A percentile compares a stretch with the other conserved stretches of the same genome.
Evolutionary conservation across 2,329 filamentous ascomycete species (phyloP).

Genomic region (Diatrype stigma): DNA sequence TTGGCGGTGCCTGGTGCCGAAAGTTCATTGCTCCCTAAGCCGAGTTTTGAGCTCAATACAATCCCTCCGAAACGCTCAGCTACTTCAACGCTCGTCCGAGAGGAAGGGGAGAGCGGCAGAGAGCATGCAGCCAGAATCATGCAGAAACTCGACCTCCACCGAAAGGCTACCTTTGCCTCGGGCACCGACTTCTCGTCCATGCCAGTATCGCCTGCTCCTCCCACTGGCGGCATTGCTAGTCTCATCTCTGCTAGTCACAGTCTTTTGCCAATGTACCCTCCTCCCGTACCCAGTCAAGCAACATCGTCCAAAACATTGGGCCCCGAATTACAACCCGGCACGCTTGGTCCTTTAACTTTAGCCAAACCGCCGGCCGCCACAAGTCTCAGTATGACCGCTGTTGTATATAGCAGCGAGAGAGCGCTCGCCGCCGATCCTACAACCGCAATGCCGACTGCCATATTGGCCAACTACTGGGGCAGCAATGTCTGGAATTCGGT

Average conservation of each 20-base stretch:
- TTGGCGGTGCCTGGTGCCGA: conserved; percentile 64
- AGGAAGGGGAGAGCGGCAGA: conserved; percentile 70
- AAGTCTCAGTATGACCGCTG: conserved; percentile 79
- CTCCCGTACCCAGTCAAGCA: conserved; percentile 20
- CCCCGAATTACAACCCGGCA: conserved; percentile 50
- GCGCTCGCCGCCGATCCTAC: conserved; percentile 61
- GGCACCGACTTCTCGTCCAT: conserved; percentile 35
- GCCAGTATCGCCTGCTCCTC: conserved; percentile 29
- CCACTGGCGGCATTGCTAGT: conserved; percentile 68
- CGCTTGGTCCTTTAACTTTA: conserved; percentile 75
- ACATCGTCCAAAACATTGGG: conserved; percentile 22
- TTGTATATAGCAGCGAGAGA: conserved; percentile 74
- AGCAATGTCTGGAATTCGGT: conserved; percentile 66
- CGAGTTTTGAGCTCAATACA: conserved; percentile 65
- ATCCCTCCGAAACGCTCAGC: conserved; percentile 50
- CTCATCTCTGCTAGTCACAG: conserved; percentile 82
- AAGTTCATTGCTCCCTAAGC: conserved; percentile 47
- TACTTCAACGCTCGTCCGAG: conserved; percentile 48
- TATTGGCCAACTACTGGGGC: conserved; percentile 93
- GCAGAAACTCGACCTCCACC: conserved; percentile 84
- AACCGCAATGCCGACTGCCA: conserved; percentile 74
- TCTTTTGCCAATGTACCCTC: conserved; percentile 61
- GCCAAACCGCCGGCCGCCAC: conserved; percentile 81
- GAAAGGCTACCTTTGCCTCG: conserved; percentile 63
- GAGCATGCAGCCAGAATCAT: conserved; percentile 88